phyloP scores from a whole-genome alignment of 1,284 basidiomycete genomes.

The Porphyrellus sp. region DNA sequence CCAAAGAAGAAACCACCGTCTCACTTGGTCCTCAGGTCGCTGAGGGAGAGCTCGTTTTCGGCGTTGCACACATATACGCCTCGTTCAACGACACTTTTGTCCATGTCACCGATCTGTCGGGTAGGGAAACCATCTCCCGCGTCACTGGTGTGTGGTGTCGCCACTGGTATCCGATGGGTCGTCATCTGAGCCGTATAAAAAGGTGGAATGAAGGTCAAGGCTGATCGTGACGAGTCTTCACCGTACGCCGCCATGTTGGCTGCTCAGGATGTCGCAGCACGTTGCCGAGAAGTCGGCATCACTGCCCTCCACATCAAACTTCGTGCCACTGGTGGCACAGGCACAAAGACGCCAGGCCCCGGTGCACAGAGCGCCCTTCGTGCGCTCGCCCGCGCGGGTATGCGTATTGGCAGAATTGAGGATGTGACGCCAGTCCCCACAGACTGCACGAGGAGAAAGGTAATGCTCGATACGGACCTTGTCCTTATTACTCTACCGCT shows the following conservation, averaged over 20 bases:
- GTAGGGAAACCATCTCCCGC: slow-evolving; percentile 98
- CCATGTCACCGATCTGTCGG: slow-evolving; percentile 97
- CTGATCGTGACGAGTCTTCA: slow-evolving; percentile 99
- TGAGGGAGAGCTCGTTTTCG: slow-evolving; percentile 94
- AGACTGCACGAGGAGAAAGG: slow-evolving; percentile 96
- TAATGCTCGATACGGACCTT: slow-evolving; percentile 33
- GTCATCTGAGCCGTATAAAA: background rate
- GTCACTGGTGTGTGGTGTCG: slow-evolving; percentile 74
- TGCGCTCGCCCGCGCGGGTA: slow-evolving; percentile 96
- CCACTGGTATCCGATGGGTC: background rate
- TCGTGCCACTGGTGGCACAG: slow-evolving; percentile 96
- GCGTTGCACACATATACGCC: slow-evolving; percentile 95
- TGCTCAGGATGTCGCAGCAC: slow-evolving; percentile 93
- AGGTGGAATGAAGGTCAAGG: slow-evolving; percentile 99
- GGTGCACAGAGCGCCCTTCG: slow-evolving; percentile 98
- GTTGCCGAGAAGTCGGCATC: slow-evolving; percentile 98
- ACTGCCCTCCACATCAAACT: slow-evolving; percentile 98
- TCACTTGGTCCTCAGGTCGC: slow-evolving; percentile 92
- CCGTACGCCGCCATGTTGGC: slow-evolving; percentile 99
- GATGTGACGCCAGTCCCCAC: slow-evolving; percentile 97
- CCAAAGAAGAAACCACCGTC: slow-evolving; percentile 78
- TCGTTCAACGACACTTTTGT: slow-evolving; percentile 99
- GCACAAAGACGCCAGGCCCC: slow-evolving; percentile 98
- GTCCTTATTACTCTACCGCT: slow-evolving; percentile 1
- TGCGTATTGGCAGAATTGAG: slow-evolving; percentile 98